These are phyloP conservation scores for Gynostemma pentaphyllum DNA, from an alignment of 306 rosid genomes.

Conservation along the genomic window DNA sequence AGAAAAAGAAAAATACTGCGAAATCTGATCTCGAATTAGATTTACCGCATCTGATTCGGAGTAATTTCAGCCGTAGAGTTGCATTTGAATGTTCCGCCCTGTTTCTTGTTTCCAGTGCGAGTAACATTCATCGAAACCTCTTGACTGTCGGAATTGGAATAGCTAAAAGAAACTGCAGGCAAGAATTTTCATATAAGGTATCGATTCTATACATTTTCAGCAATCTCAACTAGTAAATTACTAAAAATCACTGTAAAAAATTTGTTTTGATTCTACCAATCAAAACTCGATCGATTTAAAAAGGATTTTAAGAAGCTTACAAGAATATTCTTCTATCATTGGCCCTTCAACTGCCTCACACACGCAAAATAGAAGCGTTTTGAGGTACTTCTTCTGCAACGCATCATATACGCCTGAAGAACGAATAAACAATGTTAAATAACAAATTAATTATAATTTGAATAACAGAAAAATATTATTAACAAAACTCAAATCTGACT, in stretches of 20 bases:
- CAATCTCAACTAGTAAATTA: not conserved
- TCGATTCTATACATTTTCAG: not conserved
- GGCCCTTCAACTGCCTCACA: constrained; percentile 83
- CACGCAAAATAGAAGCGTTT: constrained; percentile 76
- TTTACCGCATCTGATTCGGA: constrained; percentile 86
- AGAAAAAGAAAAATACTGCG: not conserved
- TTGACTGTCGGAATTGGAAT: constrained; percentile 59
- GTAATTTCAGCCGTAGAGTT: constrained; percentile 69
- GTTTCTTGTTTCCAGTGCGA: constrained; percentile 73
- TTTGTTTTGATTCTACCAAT: not conserved
- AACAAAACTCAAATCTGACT: not conserved
- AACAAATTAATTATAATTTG: not conserved
- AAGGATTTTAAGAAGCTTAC: constrained; percentile 32
- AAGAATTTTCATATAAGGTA: not conserved
- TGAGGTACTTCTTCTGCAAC: constrained; percentile 69
- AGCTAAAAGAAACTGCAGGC: constrained; percentile 74
- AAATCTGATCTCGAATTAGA: constrained; percentile 2
- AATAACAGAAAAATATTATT: not conserved
- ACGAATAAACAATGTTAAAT: not conserved
- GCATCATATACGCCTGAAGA: constrained; percentile 84
- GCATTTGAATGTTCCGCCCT: constrained; percentile 64
- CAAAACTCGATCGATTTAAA: not conserved
- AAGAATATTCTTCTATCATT: constrained; percentile 93
- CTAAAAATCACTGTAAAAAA: not conserved
- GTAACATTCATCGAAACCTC: constrained; percentile 79